Base-by-base conservation (phyloP, 192 early-diverging fungal species). In the Dissophora ornata region DNA sequence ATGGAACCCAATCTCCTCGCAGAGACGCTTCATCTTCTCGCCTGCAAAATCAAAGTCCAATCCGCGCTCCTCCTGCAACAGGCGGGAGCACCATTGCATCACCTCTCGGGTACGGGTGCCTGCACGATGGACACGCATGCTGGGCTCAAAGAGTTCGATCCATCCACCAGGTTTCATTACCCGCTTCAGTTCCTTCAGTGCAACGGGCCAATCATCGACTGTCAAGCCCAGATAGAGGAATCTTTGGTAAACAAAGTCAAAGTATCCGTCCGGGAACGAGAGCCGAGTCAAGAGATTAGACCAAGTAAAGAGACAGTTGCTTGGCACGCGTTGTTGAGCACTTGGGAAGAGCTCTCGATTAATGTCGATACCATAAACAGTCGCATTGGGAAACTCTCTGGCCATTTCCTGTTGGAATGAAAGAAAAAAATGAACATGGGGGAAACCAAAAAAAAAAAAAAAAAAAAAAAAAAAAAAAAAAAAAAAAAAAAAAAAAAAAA, bases 181-280 rank as follows among this genome's bases (percentile, higher is more conserved):
- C 16, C 81, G 68, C 8, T 38, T 21, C 24, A 79, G 30, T 33
- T 82, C 81, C 53, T 67, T 67, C 24, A 77, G 34, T 11, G 65
- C 73, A 40, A 78, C 21, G 3, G 75, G 68, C 79, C 82, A 81
- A 16, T 80, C 61, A 46, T 81, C 70, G 6, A 71, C 36, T 0
- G 79, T 79, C n/a, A 83, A 47, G 0, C 67, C 73, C 7, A 78
- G 48, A 33, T 65, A 62, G 44, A 83, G 63, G 30, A 78, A 80
- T 18, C 82, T 51, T 19, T 79, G 64, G 50, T 71, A 65, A 25
- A 83, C 73, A 54, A 79, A 83, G 57, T 83, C 80, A 61, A 83
- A 83, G 15, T 80, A 81, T 12, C 68, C 32, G 49, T 81, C 54
- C n/a, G 58, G 65, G 52, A 80, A 83, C 21, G 80, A 77, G 29